Evolutionary conservation across 1,284 basidiomycete genomes (phyloP).

Genomic region (Moniliella sp.): DNA sequence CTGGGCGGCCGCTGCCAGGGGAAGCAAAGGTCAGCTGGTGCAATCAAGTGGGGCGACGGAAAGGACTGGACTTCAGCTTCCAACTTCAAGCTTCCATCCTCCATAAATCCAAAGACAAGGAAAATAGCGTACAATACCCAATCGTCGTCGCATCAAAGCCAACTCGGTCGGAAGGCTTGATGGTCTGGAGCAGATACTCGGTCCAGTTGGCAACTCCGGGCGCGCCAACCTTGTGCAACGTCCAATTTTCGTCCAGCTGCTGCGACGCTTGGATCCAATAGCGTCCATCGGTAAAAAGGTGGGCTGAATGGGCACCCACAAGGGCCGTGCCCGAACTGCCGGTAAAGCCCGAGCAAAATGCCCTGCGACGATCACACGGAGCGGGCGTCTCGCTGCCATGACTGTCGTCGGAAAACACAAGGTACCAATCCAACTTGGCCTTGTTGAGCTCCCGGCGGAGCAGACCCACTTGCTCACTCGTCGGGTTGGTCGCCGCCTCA

Average conservation of each 20-base stretch:
- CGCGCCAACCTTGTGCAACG: conserved; percentile 59
- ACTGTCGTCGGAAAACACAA: too few relatives aligned
- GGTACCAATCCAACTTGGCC: too few relatives aligned
- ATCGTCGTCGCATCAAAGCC: conserved; percentile 76
- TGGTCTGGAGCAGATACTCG: conserved; percentile 37
- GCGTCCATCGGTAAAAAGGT: conserved; percentile 71
- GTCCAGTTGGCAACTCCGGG: conserved; percentile 25
- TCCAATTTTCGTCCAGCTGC: conserved; percentile 70
- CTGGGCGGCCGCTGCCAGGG: conserved; percentile 43
- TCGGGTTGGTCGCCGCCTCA: too few relatives aligned
- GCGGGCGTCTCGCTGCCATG: too few relatives aligned
- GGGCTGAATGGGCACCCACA: conserved; percentile 30
- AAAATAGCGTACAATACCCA: conserved; percentile 41
- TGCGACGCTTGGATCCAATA: too few relatives aligned
- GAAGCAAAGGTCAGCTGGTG: too few relatives aligned
- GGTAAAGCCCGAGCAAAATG: too few relatives aligned
- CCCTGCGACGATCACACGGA: too few relatives aligned
- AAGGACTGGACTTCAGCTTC: conserved; percentile 35
- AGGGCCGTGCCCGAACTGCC: conserved; percentile 60
- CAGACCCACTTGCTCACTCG: too few relatives aligned
- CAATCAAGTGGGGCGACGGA: too few relatives aligned
- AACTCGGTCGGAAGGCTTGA: conserved; percentile 42
- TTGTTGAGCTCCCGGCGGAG: too few relatives aligned
- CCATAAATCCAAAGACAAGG: conserved; percentile 1
- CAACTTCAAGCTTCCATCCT: too few relatives aligned